These are phyloP conservation scores for Zymoseptoria brevis DNA, from an alignment of 2,329 filamentous ascomycete species.

Conservation along the genomic window DNA sequence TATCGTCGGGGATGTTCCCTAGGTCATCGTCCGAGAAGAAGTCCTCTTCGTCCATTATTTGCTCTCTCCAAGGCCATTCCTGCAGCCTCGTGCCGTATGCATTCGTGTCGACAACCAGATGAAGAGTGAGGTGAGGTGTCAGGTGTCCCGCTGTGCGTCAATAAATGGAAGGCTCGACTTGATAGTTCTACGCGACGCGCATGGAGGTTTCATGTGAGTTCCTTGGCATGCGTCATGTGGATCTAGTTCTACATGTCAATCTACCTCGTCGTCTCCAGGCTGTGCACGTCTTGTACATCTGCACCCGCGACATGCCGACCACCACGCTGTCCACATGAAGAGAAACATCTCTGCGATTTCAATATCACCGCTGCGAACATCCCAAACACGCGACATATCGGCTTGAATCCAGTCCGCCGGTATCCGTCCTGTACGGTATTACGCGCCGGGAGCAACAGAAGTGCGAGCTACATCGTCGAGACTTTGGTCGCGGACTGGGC, in stretches of 20 bases:
- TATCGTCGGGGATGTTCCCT: slow-evolving; percentile 38
- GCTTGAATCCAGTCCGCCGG: neutral
- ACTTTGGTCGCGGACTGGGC: neutral
- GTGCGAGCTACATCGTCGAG: neutral
- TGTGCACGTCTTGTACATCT: neutral
- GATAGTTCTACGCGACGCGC: neutral
- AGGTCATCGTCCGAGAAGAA: slow-evolving; percentile 41
- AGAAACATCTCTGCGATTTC: neutral
- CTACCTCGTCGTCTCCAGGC: neutral
- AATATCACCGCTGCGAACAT: neutral
- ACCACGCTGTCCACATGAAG: neutral
- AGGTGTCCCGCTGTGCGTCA: neutral
- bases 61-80: neutral
- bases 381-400: neutral
- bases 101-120: no score
- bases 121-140: neutral
- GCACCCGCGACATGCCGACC: neutral
- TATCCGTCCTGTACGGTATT: neutral
- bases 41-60: slow-evolving; percentile 32
- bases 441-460: neutral
- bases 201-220: neutral
- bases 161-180: neutral
- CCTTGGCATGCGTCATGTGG: neutral
- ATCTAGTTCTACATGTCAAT: neutral
- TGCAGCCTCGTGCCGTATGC: neutral